Evolutionary conservation across 1,139 yeast genomes (phyloP), one percentile per base, ranked within the genome.

Genomic region (Lipomyces yarrowii): DNA sequence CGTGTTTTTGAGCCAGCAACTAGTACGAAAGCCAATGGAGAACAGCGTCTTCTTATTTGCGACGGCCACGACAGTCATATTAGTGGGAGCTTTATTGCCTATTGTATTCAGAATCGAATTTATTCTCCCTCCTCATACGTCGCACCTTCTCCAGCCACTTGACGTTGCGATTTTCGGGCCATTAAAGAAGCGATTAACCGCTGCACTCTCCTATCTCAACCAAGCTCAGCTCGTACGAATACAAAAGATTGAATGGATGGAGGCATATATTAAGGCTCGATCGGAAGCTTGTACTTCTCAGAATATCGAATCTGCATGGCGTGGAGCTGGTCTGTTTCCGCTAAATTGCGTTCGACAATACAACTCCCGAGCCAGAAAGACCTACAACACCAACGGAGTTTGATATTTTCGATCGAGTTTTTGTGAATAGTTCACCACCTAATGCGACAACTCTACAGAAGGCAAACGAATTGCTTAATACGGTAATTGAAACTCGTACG

Each of bases 241-340:
- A 48, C 53, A 48, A 23, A 48, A 48, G 53, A 48, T 48, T 48
- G 53, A 48, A 11, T 48, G 53, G 53, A 48, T 48, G 53, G 53
- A 48, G 30, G 53, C 53, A 48, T 48, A 48, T 48, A 48, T 13
- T 26, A 48, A 48, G 53, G n/a, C 26, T 23, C 7, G 53, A 23
- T 48, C 53, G 30, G 53, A 48, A 13, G 23, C 53, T 48, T 48
- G 53, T 48, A 48, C 53, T 7, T 26, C 7, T n/a, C 53, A 13
- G 15, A 48, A 13, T 23, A 48, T 48, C 18, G 30, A 6, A 37
- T n/a, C n/a, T n/a, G n/a, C n/a, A n/a, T 42, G 51, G 51, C 51
- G 51, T 42, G 51, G 4, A 4, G 51, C 51, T 18, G 51, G 51
- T 42, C 51, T 42, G n/a, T 42, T 42, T 42, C 51, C 51, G 21